A percentile compares a stretch with the other conserved stretches of the same genome.
Conservation (phyloP, 768 basidiomycete genomes). For the Boletus rubroflammeus region DNA sequence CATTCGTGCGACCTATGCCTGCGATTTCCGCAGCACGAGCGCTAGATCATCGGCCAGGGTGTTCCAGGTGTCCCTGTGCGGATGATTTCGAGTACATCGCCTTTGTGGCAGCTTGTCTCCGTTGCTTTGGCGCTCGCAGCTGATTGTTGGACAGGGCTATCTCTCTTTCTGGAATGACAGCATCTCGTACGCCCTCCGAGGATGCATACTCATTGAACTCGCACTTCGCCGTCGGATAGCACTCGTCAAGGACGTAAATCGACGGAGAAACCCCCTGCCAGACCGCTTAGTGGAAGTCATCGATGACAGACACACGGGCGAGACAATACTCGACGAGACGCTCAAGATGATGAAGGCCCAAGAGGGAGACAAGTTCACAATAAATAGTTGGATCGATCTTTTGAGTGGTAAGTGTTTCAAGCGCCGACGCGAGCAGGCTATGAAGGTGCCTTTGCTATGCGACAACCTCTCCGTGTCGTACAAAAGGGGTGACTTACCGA, state of each 20-base stretch:
- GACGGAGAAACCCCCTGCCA: constrained; percentile 68
- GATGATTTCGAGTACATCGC: constrained; percentile 3
- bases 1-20: constrained; percentile 5
- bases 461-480: neutral
- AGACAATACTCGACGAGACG: constrained; percentile 94
- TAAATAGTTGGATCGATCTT: constrained; percentile 94
- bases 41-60: neutral
- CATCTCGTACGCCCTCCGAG: constrained; percentile 97
- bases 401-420: constrained; percentile 63
- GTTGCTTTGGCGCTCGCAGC: neutral
- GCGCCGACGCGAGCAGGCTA: neutral
- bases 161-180: constrained; percentile 99
- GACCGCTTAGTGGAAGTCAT: constrained; percentile 90
- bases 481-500: constrained; percentile 1
- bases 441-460: neutral
- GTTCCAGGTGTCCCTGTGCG: neutral
- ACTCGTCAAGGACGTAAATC: constrained; percentile 74
- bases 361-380: constrained; percentile 50
- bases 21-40: constrained; percentile 19
- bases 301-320: constrained; percentile 89
- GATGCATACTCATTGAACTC: constrained; percentile 96
- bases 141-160: constrained; percentile 59
- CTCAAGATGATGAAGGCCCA: constrained; percentile 92
- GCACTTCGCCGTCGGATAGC: constrained; percentile 94
- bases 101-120: constrained; percentile 20